phyloP scores from a whole-genome alignment of 495 filamentous ascomycete species.

The Tuber borchii region DNA sequence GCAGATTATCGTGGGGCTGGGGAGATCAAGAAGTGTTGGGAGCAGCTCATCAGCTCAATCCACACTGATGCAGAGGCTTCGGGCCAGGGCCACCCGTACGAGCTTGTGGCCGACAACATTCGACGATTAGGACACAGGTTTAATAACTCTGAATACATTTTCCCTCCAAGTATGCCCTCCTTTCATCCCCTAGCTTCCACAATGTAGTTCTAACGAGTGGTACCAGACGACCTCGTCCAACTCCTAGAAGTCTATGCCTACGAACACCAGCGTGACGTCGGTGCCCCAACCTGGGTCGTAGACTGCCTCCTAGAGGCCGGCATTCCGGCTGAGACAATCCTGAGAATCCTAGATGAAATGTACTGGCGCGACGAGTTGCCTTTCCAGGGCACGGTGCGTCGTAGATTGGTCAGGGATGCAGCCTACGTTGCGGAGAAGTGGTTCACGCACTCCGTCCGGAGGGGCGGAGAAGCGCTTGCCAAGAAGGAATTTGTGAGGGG shows the following conservation, averaged over 20 bases:
- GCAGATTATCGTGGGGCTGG: constrained; percentile 80
- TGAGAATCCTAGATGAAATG: constrained; percentile 71
- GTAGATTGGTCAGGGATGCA: constrained; percentile 57
- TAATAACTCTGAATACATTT: constrained; percentile 68
- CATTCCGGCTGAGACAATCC: constrained; percentile 66
- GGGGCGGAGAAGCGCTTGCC: constrained; percentile 45
- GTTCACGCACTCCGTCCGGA: constrained; percentile 56
- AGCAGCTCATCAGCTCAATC: constrained; percentile 63
- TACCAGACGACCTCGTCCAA: constrained; percentile 50
- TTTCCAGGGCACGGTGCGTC: constrained; percentile 61
- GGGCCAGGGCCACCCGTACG: constrained; percentile 61
- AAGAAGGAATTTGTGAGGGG: constrained; percentile 42
- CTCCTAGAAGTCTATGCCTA: constrained; percentile 72
- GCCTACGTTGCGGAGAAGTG: constrained; percentile 57
- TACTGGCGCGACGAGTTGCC: constrained; percentile 79
- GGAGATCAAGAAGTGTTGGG: constrained; percentile 77
- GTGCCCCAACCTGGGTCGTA: constrained; percentile 71
- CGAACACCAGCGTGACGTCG: constrained; percentile 60
- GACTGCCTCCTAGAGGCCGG: constrained; percentile 70
- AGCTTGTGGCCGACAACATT: constrained; percentile 66
- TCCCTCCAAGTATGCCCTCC: constrained; percentile 51
- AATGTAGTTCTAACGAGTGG: constrained; percentile 7
- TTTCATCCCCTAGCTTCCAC: constrained; percentile 45
- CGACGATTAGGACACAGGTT: constrained; percentile 72
- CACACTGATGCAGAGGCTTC: constrained; percentile 57